Percentiles rank a stretch among this genome's conserved stretches.
Conservation (phyloP, 2,329 filamentous ascomycete species). For the Sclerotinia borealis region DNA sequence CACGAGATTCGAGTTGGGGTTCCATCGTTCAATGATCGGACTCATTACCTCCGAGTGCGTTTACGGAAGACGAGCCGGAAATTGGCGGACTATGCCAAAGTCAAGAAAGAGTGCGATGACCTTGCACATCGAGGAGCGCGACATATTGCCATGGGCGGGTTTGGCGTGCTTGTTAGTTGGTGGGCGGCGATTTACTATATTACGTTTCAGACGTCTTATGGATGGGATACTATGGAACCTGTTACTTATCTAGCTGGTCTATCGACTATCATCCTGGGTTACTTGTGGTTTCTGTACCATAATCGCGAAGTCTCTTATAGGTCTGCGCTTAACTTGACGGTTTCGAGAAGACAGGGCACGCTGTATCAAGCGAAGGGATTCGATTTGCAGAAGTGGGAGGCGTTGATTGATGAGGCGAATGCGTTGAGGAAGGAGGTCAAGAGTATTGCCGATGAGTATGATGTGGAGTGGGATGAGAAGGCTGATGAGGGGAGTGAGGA, state of each 20-base stretch:
- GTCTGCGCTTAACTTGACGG: slow-evolving; percentile 79
- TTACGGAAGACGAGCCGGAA: slow-evolving; percentile 64
- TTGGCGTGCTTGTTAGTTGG: slow-evolving; percentile 67
- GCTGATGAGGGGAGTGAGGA: slow-evolving; percentile 66
- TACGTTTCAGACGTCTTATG: slow-evolving; percentile 66
- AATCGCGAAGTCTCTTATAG: slow-evolving; percentile 85
- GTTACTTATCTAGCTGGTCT: slow-evolving; percentile 87
- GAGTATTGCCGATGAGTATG: slow-evolving; percentile 76
- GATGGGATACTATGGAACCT: slow-evolving; percentile 89
- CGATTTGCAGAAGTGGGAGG: slow-evolving; percentile 71
- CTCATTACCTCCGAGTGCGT: slow-evolving; percentile 75
- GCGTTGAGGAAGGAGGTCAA: slow-evolving; percentile 71
- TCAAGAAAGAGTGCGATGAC: slow-evolving; percentile 77
- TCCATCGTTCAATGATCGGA: slow-evolving; percentile 84
- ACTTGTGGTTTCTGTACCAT: slow-evolving; percentile 91
- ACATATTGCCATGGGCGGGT: slow-evolving; percentile 72
- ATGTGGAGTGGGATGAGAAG: slow-evolving; percentile 81
- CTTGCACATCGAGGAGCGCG: slow-evolving; percentile 74
- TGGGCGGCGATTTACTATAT: slow-evolving; percentile 65
- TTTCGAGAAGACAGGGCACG: slow-evolving; percentile 68
- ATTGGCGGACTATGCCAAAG: slow-evolving; percentile 61
- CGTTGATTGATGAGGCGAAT: slow-evolving; percentile 74
- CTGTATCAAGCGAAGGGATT: slow-evolving; percentile 74
- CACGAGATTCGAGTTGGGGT: slow-evolving; percentile 71
- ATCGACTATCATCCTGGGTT: slow-evolving; percentile 79